phyloP scores from a whole-genome alignment of 495 filamentous ascomycete species.

The Aspergillus haitiensis region DNA sequence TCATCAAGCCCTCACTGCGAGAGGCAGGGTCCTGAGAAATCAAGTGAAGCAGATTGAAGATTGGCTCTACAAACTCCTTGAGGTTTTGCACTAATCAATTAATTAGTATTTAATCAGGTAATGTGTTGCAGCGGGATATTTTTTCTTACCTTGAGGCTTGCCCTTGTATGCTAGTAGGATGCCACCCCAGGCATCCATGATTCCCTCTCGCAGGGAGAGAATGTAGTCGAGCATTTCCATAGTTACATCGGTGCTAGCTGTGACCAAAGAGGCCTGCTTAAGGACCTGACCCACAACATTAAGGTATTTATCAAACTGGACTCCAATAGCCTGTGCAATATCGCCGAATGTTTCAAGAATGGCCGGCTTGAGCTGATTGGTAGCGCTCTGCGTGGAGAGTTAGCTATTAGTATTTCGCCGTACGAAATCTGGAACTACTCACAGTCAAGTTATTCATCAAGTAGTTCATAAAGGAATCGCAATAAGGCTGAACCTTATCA shows the following conservation, averaged over 20 bases:
- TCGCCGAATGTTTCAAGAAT: constrained; percentile 98
- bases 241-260: constrained; percentile 63
- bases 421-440: constrained; percentile 39
- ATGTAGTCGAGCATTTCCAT: constrained; percentile 97
- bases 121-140: not conserved
- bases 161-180: constrained; percentile 90
- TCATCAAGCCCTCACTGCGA: constrained; percentile 85
- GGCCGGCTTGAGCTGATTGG: constrained; percentile 96
- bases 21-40: constrained; percentile 73
- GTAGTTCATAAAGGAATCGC: constrained; percentile 96
- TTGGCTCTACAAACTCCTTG: constrained; percentile 74
- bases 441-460: constrained; percentile 86
- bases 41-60: constrained; percentile 84
- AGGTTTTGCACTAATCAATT: constrained; percentile 60
- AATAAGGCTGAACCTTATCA: constrained; percentile 86
- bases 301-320: constrained; percentile 89
- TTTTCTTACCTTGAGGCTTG: constrained; percentile 47
- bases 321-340: constrained; percentile 92
- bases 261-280: constrained; percentile 84
- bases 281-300: constrained; percentile 89
- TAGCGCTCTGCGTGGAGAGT: constrained; percentile 47
- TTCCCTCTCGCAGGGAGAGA: constrained; percentile 89
- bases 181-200: constrained; percentile 98
- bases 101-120: constrained; percentile 29
- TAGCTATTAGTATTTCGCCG: constrained; percentile 43